A percentile compares a stretch with the other conserved stretches of the same genome.
Evolutionary conservation across 176 grass and related monocot species (phyloP).

Genomic region (Puccinellia tenuiflora): DNA sequence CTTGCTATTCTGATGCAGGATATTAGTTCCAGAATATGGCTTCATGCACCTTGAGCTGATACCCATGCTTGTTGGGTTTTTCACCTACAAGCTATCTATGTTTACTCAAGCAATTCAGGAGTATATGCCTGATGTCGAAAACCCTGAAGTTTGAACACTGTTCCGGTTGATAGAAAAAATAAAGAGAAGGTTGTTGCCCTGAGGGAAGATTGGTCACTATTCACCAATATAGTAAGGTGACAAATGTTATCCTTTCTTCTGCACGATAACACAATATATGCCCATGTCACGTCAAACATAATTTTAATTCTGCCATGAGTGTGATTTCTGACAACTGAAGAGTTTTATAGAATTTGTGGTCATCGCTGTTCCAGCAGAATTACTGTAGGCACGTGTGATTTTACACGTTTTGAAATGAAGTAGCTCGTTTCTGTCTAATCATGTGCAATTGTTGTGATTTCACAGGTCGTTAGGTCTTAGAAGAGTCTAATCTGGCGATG

Average conservation of each 20-base stretch:
- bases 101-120: slow-evolving; percentile 79
- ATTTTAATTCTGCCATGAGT: background rate
- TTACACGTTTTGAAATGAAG: slow-evolving; percentile 12
- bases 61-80: slow-evolving; percentile 93
- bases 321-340: slow-evolving; percentile 11
- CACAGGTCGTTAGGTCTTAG: slow-evolving; percentile 9
- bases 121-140: slow-evolving; percentile 36
- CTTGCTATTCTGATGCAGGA: slow-evolving; percentile 45
- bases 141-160: slow-evolving; percentile 47
- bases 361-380: background rate
- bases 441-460: slow-evolving; percentile 9
- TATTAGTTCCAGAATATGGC: slow-evolving; percentile 77
- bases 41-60: slow-evolving; percentile 94
- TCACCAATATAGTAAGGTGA: slow-evolving; percentile 21
- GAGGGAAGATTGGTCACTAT: slow-evolving; percentile 6
- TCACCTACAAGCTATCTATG: slow-evolving; percentile 87
- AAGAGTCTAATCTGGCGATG: slow-evolving; percentile 21
- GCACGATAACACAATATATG: background rate
- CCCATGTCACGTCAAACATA: slow-evolving; percentile 9
- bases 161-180: slow-evolving; percentile 8
- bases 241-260: slow-evolving; percentile 18
- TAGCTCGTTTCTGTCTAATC: background rate
- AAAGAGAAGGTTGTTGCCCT: background rate
- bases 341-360: background rate
- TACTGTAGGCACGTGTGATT: background rate